A percentile compares a stretch with the other conserved stretches of the same genome.
These are phyloP conservation scores for Schoenoplectus tabernaemontani DNA, from an alignment of 202 grass and related monocot species.

Conservation along the genomic window DNA sequence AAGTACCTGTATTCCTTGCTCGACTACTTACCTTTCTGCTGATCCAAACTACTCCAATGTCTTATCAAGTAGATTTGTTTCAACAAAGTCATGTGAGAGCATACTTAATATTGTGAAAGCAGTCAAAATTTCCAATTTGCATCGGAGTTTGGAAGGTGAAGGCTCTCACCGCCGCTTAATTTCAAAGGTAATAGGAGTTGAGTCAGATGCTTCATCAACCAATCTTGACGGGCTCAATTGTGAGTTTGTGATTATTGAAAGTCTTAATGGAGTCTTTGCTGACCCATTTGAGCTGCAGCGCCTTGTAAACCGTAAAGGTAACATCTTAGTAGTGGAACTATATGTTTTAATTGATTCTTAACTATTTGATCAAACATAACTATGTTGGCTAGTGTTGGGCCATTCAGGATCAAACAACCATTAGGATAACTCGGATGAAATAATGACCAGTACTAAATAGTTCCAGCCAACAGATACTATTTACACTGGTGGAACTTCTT, in stretches of 20 bases:
- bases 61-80: slow-evolving; percentile 24
- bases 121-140: slow-evolving; percentile 27
- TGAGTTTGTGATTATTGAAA: slow-evolving; percentile 59
- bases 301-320: slow-evolving; percentile 62
- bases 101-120: slow-evolving; percentile 15
- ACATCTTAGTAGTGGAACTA: neutral
- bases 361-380: neutral
- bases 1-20: slow-evolving; percentile 36
- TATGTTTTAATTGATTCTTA: neutral
- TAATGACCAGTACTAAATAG: neutral
- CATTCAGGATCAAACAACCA: neutral
- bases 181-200: slow-evolving; percentile 39
- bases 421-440: neutral
- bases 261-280: slow-evolving; percentile 63
- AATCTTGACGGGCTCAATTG: slow-evolving; percentile 34
- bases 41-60: slow-evolving; percentile 2
- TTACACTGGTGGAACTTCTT: neutral
- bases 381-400: neutral
- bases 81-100: slow-evolving; percentile 33
- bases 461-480: neutral
- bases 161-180: slow-evolving; percentile 72
- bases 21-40: slow-evolving; percentile 25
- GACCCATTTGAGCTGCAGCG: slow-evolving; percentile 87
- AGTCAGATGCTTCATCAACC: slow-evolving; percentile 22
- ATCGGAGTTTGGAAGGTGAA: slow-evolving; percentile 49